Evolutionary conservation across 208 protist genomes (phyloP), one percentile per base, ranked within the genome.

Genomic region (Tritrichomonas musculus): DNA sequence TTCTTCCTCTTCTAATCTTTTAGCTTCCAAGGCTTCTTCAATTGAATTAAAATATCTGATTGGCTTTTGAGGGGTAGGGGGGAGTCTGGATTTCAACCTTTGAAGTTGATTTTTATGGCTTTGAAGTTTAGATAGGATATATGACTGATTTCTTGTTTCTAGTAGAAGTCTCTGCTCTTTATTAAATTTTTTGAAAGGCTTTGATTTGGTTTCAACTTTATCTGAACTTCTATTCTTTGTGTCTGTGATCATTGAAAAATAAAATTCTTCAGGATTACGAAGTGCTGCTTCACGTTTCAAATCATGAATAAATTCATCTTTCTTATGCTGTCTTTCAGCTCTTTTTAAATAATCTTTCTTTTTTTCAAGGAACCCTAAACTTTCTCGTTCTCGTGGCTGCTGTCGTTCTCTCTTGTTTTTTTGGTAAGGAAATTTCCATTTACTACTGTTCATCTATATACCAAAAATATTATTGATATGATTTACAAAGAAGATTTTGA

Each of bases 181-280:
- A 39, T 13, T 88, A 57, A 88, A 88, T 25, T 57, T 20, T 60
- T 57, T 47, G 2, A 44, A 49, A 27, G 77, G 77, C 30, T 88
- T 88, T 88, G 77, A 88, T 57, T 88, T 88, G 17, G 44, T 53
- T 88, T 88, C 93, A 8, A 94, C 36, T 14, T 80, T 14, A n/a
- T 92, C 50, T n/a, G n/a, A n/a, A 44, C n/a, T 47, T 75, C 82
- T 41, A 14, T 92, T 55, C 55, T 88, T 94, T 44, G 41, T 57
- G 55, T 82, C 57, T 30, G 30, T 57, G 0, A 97, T 97, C 97
- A 98, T 98, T 80, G 96, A 96, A 93, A 97, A 97, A 93, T 97
- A 95, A 93, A 97, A 98, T 95, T 98, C 97, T 96, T 98, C 97
- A 0, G 97, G 97, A 93, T 98, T 98, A 69, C 97, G 96, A 93